Conservation (phyloP, 768 basidiomycete species). For the Hebeloma cylindrosporum region DNA sequence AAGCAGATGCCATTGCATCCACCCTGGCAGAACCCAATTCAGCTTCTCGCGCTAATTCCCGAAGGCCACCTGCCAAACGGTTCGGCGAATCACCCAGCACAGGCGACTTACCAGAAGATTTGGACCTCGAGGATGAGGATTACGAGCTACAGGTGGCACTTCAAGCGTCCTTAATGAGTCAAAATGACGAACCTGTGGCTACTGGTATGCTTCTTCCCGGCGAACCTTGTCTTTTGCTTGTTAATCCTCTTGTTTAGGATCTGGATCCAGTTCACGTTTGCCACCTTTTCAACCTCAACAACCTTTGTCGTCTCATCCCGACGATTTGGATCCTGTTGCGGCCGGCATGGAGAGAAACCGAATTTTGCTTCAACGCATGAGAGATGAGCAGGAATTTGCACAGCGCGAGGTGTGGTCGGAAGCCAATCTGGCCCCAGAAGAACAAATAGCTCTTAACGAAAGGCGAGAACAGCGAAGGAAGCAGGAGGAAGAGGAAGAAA, state of each 20-base stretch:
- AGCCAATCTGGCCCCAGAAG: conserved; percentile 29
- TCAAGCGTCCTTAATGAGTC: conserved; percentile 66
- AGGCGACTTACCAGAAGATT: too few relatives aligned
- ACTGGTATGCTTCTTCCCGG: conserved; percentile 7
- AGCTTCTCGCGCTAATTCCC: conserved; percentile 14
- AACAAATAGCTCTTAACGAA: conserved; percentile 31
- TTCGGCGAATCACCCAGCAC: too few relatives aligned
- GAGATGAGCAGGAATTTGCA: conserved; percentile 64
- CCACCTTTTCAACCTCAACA: too few relatives aligned
- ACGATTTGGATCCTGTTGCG: conserved; percentile 53
- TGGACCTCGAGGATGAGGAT: conserved; percentile 78
- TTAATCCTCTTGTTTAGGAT: too few relatives aligned
- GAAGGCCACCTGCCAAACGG: not conserved
- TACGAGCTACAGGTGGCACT: conserved; percentile 84
- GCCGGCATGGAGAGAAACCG: conserved; percentile 69
- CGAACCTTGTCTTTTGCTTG: not conserved
- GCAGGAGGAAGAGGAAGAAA: conserved; percentile 55
- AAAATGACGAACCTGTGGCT: conserved; percentile 17
- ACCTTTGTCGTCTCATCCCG: not conserved
- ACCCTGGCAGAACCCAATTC: conserved; percentile 58
- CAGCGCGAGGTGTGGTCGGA: conserved; percentile 57
- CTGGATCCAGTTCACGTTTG: too few relatives aligned
- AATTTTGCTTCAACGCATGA: conserved; percentile 61
- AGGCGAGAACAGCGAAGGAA: conserved; percentile 31
- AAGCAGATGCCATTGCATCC: conserved; percentile 71